These are phyloP conservation scores for Penicillium frequentans DNA, from an alignment of 2,329 filamentous ascomycete genomes.

Conservation along the genomic window DNA sequence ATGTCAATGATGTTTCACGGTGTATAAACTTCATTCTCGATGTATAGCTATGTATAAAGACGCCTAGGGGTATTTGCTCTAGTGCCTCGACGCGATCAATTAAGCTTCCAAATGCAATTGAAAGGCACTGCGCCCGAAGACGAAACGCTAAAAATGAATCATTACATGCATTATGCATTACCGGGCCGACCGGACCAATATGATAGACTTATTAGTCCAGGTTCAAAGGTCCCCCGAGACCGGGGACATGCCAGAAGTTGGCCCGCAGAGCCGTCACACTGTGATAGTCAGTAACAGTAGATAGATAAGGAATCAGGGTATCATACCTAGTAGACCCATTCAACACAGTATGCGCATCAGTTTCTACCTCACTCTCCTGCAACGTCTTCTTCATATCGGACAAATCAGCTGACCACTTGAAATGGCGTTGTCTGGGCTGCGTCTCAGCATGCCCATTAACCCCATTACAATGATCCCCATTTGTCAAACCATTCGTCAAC, in stretches of 20 bases:
- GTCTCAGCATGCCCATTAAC: slow-evolving; percentile 18
- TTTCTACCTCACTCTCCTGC: slow-evolving; percentile 70
- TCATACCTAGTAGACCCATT: slow-evolving; percentile 76
- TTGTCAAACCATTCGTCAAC: slow-evolving; percentile 16
- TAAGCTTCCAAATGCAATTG: slow-evolving; percentile 11
- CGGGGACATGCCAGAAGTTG: slow-evolving; percentile 79
- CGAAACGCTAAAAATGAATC: slow-evolving; percentile 5
- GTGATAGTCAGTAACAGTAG: slow-evolving; percentile 9
- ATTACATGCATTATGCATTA: slow-evolving; percentile 7
- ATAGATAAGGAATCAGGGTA: background rate
- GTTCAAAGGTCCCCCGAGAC: slow-evolving; percentile 66
- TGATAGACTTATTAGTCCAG: slow-evolving; percentile 48
- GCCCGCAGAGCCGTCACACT: slow-evolving; percentile 86
- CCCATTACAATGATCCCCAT: slow-evolving; percentile 9
- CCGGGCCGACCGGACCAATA: background rate
- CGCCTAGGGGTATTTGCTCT: background rate
- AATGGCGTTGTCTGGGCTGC: slow-evolving; percentile 72
- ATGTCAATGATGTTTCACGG: background rate
- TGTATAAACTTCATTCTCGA: background rate
- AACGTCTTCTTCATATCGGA: slow-evolving; percentile 82
- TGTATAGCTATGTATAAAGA: slow-evolving; percentile 8
- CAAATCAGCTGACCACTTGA: slow-evolving; percentile 86
- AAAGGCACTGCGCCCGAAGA: slow-evolving; percentile 9
- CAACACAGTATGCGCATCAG: slow-evolving; percentile 86
- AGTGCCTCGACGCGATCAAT: background rate